Evolutionary conservation across 805 yeast genomes (phyloP), one percentile per base, ranked within the genome.

Genomic region (Schwanniomyces polymorphus): DNA sequence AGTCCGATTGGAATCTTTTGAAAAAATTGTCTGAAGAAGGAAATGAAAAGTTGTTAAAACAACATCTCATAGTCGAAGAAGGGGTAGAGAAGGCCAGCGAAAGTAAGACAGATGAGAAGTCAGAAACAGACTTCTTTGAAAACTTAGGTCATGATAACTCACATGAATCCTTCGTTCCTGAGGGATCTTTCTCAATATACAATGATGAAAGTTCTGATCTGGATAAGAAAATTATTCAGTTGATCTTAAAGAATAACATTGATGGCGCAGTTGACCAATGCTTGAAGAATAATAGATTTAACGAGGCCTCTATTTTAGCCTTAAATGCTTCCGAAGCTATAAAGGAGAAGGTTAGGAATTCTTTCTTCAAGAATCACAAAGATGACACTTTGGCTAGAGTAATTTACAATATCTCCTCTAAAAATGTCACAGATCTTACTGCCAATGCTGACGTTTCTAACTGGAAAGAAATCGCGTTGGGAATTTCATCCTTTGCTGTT

Each of bases 271-370:
- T 89, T 10, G 78, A 84, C 28, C 59, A 75, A 23, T 82, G 92
- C 53, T 68, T 94, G 49, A 74, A 81, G 39, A 78, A 80, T 29
- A 86, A 80, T 43, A 78, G 79, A 49, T 66, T 90, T 18, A 65
- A 80, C 18, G 98, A 94, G 63, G 97, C 98, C 3, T 76, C 91
- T 55, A 72, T 91, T 25, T 76, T 94, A 50, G 88, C 98, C 0
- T 68, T 87, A 58, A 82, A 83, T 57, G 88, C 85, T 3, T 65
- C 82, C 14, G 82, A 79, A 16, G 58, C 57, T 16, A 72, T 85
- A 61, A 86, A 87, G 55, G 75, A 79, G 45, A 81, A 82, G 55
- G 97, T 86, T 3, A 83, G 80, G 58, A 77, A 80, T 58, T 85
- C 86, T 14, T 94, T 85, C 64, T 86, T 91, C 67, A 59, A 75